A percentile compares a stretch with the other conserved stretches of the same genome.
Evolutionary conservation across 73 alveolate species (phyloP).

Genomic region (Paramecium sexaurelia): DNA sequence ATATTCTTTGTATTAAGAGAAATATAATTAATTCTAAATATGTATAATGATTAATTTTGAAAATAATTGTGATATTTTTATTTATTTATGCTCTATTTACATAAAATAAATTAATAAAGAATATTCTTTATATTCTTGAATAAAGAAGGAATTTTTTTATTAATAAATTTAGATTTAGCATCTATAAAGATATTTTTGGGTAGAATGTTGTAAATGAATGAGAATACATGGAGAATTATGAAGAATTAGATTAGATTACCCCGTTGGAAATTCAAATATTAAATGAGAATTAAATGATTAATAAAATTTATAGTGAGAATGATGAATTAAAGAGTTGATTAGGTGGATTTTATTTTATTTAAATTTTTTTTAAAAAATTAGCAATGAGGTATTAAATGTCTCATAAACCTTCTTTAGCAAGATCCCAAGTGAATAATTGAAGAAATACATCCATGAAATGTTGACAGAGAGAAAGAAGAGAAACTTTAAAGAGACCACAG

Average conservation of each 20-base stretch:
- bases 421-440: conserved; percentile 71
- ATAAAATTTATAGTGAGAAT: neutral
- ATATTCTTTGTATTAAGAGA: neutral
- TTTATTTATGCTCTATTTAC: neutral
- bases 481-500: conserved; percentile 97
- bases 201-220: neutral
- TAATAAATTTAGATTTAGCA: too few relatives aligned
- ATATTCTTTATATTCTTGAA: too few relatives aligned
- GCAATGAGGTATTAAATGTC: conserved; percentile 63
- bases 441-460: conserved; percentile 75
- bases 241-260: too few relatives aligned
- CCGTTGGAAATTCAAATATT: neutral
- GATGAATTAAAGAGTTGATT: neutral
- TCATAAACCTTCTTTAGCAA: conserved; percentile 46
- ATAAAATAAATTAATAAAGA: too few relatives aligned
- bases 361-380: conserved; percentile 10
- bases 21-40: too few relatives aligned
- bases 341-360: conserved; percentile 16
- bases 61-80: neutral
- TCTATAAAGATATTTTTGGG: too few relatives aligned
- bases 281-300: neutral
- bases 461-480: conserved; percentile 89
- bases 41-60: neutral
- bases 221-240: neutral
- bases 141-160: too few relatives aligned